Evolutionary conservation across 164 flowering plant species (phyloP).

Genomic region (Piper betle): DNA sequence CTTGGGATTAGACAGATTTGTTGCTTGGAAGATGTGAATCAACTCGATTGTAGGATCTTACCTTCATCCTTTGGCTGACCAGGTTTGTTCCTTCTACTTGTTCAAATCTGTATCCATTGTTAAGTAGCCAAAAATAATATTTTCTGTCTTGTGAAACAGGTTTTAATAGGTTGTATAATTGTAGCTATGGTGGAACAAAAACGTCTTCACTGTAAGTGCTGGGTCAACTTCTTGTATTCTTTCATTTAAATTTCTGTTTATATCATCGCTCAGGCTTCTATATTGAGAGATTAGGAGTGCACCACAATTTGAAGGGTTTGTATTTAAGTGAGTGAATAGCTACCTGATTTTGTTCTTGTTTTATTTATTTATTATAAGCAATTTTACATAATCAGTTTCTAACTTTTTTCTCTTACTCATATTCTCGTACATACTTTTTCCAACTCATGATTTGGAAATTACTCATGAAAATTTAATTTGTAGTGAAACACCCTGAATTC

Average conservation of each 20-base stretch:
- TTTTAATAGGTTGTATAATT: constrained; percentile 84
- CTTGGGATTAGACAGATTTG: constrained; percentile 75
- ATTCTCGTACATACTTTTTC: too few relatives aligned
- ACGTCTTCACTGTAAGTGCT: constrained; percentile 71
- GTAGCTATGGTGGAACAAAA: constrained; percentile 80
- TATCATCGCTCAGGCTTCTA: background rate
- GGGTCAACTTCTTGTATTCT: background rate
- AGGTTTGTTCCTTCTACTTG: constrained; percentile 28
- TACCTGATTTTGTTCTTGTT: constrained; percentile 7
- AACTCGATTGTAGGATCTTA: constrained; percentile 92
- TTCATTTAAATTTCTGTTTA: background rate
- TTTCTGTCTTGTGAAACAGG: constrained; percentile 26
- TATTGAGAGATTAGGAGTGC: background rate
- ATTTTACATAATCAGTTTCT: too few relatives aligned
- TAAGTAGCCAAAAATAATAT: too few relatives aligned
- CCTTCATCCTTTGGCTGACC: constrained; percentile 97
- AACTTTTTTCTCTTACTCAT: too few relatives aligned
- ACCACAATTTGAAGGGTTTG: too few relatives aligned
- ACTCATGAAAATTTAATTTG: too few relatives aligned
- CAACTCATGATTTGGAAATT: too few relatives aligned
- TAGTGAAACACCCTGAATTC: too few relatives aligned
- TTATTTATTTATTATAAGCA: too few relatives aligned
- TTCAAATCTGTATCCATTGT: background rate
- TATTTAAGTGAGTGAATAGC: background rate
- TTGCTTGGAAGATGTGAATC: constrained; percentile 87